phyloP scores from a whole-genome alignment of 768 basidiomycete genomes.

The Rhizopogon vinicolor region DNA sequence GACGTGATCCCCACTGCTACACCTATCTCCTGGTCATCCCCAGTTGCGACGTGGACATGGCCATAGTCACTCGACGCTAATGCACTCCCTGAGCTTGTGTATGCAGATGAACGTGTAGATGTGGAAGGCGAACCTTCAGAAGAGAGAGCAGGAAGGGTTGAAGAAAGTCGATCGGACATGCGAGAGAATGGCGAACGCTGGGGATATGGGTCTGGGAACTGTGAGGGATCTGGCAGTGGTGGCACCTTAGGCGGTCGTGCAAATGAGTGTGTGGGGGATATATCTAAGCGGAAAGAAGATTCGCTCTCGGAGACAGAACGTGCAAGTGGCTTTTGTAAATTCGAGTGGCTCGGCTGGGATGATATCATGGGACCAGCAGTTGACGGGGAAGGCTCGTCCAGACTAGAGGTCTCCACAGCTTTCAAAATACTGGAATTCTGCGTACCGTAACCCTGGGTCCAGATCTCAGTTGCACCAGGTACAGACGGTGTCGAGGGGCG shows the following conservation, averaged over 20 bases:
- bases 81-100: slow-evolving; percentile 67
- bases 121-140: slow-evolving; percentile 67
- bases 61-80: slow-evolving; percentile 56
- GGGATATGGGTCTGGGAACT: slow-evolving; percentile 71
- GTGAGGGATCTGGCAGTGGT: slow-evolving; percentile 57
- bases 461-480: slow-evolving; percentile 18
- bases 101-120: slow-evolving; percentile 74
- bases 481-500: slow-evolving; percentile 36
- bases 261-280: slow-evolving; percentile 30
- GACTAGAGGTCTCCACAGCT: slow-evolving; percentile 7
- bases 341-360: slow-evolving; percentile 17
- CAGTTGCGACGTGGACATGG: slow-evolving; percentile 62
- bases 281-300: slow-evolving; percentile 32
- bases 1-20: slow-evolving; percentile 57
- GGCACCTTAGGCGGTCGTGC: slow-evolving; percentile 40
- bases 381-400: slow-evolving; percentile 9
- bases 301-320: slow-evolving; percentile 39
- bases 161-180: slow-evolving; percentile 28
- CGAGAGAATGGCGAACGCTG: slow-evolving; percentile 46
- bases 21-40: slow-evolving; percentile 48
- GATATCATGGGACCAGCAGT: slow-evolving; percentile 17
- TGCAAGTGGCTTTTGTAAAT: slow-evolving; percentile 29
- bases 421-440: slow-evolving; percentile 17
- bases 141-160: slow-evolving; percentile 55
- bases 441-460: slow-evolving; percentile 17